Percentiles rank a stretch among this genome's conserved stretches.
Evolutionary conservation across 768 basidiomycete species (phyloP).

Genomic region (Mycena olivaceomarginata): DNA sequence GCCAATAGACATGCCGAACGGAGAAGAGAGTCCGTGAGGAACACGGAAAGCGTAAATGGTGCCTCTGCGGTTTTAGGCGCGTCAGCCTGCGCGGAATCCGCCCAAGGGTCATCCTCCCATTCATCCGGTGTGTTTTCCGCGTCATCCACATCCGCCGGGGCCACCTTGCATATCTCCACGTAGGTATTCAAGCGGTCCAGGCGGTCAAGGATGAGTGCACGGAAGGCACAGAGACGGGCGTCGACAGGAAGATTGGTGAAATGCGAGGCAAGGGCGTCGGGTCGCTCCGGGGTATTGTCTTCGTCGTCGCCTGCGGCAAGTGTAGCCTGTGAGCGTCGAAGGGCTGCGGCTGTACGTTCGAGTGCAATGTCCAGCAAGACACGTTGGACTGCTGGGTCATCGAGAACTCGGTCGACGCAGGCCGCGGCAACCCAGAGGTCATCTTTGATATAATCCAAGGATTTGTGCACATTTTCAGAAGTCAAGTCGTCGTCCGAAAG

Average conservation of each 20-base stretch:
- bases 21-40: conserved; percentile 77
- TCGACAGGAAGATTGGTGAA: conserved; percentile 77
- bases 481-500: conserved; percentile 78
- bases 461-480: conserved; percentile 63
- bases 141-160: conserved; percentile 60
- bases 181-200: conserved; percentile 86
- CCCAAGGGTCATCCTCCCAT: conserved; percentile 90
- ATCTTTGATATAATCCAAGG: conserved; percentile 72
- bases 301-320: conserved; percentile 47
- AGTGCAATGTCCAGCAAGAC: conserved; percentile 80
- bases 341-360: conserved; percentile 70
- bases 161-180: conserved; percentile 72
- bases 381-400: conserved; percentile 73
- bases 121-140: conserved; percentile 75
- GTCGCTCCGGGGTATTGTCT: conserved; percentile 34
- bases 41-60: conserved; percentile 75
- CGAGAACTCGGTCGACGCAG: conserved; percentile 79
- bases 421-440: conserved; percentile 90
- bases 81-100: conserved; percentile 63
- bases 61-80: conserved; percentile 56
- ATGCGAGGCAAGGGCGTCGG: conserved; percentile 66
- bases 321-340: conserved; percentile 67
- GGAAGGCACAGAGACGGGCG: conserved; percentile 79
- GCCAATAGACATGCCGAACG: conserved; percentile 81
- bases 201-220: conserved; percentile 80